A percentile compares a stretch with the other conserved stretches of the same genome.
Evolutionary conservation across 139 green algal genomes (phyloP).

Genomic region (Chlorella sp.): DNA sequence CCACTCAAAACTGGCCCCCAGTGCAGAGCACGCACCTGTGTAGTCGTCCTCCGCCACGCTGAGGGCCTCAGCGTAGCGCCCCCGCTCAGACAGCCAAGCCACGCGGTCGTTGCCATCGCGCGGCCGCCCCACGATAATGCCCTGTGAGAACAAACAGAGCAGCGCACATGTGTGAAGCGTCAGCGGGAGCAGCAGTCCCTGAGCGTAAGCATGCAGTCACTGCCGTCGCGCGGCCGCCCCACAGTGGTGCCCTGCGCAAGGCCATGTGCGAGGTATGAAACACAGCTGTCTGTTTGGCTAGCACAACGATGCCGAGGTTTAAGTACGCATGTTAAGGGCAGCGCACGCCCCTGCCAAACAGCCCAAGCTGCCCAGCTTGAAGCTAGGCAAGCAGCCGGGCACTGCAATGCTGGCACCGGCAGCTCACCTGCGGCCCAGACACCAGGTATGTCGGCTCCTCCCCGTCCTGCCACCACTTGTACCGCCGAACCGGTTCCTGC

Average conservation of each 20-base stretch:
- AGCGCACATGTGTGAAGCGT: too few relatives aligned
- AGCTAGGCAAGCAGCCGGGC: too few relatives aligned
- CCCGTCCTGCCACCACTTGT: constrained; percentile 61
- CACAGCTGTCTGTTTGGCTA: too few relatives aligned
- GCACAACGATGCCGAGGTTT: too few relatives aligned
- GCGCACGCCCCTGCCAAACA: too few relatives aligned
- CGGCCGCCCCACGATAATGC: constrained; percentile 70
- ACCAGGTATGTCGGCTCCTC: constrained; percentile 79
- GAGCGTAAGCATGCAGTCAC: constrained; percentile 85
- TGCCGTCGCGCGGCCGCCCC: constrained; percentile 70
- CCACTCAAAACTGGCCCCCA: too few relatives aligned
- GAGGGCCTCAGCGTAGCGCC: constrained; percentile 77
- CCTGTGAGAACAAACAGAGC: constrained; percentile 14
- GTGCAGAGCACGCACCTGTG: constrained; percentile 7
- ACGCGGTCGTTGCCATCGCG: constrained; percentile 82
- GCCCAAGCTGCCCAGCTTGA: too few relatives aligned
- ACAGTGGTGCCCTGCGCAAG: constrained; percentile 70
- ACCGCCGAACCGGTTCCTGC: neutral
- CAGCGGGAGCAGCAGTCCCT: too few relatives aligned
- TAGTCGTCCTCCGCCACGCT: constrained; percentile 60
- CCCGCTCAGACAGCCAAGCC: constrained; percentile 76
- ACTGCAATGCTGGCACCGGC: too few relatives aligned
- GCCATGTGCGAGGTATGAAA: too few relatives aligned
- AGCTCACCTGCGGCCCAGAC: constrained; percentile 51
- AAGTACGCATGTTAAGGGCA: too few relatives aligned